Evolutionary conservation across 441 rosid genomes (phyloP), one percentile per base, ranked within the genome.

Genomic region (Hura crepitans): DNA sequence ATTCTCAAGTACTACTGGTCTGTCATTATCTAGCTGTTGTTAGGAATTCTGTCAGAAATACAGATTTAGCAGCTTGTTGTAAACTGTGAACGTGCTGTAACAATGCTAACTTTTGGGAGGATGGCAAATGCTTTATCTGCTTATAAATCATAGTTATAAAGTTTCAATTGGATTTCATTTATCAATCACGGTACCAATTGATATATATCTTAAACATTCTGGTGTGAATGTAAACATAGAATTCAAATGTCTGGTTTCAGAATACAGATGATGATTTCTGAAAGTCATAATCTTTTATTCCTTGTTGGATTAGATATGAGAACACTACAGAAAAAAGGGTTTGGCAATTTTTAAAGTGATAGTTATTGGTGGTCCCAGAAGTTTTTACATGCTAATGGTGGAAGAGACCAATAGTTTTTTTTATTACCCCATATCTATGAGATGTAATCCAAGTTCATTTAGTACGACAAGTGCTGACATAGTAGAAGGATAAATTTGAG

Each of bases 341-440:
- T 66, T 49, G 77, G 69, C 74, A 66, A 68, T 60, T 68, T 59
- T 74, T 62, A 20, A 20, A 69, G 68, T 69, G 65, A 65, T 68
- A 69, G 31, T 31, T 73, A 53, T 72, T 65, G 57, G 73, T 71
- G 83, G 82, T 74, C 76, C 76, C 71, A 51, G 72, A 55, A 65
- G 68, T 43, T 35, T 17, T 46, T n/a, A 23, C 58, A 31, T 73
- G 33, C 61, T 66, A 66, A 72, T 65, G n/a, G n/a, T 69, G 46
- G 66, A 66, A 62, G 68, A 46, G 68, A 65, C 75, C 66, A 72
- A 8, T 65, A 18, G 74, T 68, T 66, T 73, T 66, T 73, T 65
- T 35, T 28, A 58, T 73, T 65, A 73, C 77, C 70, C 42, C 69
- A 47, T 66, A 72, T 47, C 72, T 55, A 67, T 70, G 62, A 60